Base-by-base conservation (phyloP, 768 basidiomycete genomes). In the Suillus bovinus region DNA sequence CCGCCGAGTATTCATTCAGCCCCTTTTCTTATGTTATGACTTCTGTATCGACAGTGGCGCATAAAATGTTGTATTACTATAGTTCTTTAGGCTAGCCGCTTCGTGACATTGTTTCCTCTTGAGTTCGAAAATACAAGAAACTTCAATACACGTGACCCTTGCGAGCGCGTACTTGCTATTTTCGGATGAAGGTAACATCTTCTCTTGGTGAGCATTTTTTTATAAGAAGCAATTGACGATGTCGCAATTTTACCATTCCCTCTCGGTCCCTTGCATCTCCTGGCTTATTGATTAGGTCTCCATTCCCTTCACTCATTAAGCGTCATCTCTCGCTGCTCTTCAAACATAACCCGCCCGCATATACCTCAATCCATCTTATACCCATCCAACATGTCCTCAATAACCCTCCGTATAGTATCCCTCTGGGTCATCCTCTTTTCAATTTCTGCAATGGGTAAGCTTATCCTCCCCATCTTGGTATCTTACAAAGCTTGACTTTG, bases 391-490 rank as follows among this genome's bases (percentile, higher is more conserved):
- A 59, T 61, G 24, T 54, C 24, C 50, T 31, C 52, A 20, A n/a
- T 41, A 39, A 49, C 68, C 17, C 73, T 65, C 5, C 20, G 61
- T 41, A 39, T 66, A 54, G 13, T 74, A 42, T 70, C 42, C 46
- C 46, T 69, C 20, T 74, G 66, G 66, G 47, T 68, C 60, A 54
- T 59, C 5, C 67, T 74, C 58, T 60, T 74, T 27, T 60, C 64
- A 46, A 42, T 75, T 8, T 42, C 57, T 6, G 38, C 63, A 10
- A 62, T 72, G 31, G 69, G 73, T 74, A 24, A 3, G 69, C 46
- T 29, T 17, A 58, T 34, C 11, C 11, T 17, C 4, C 14, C 20
- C 14, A 13, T 14, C 10, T n/a, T 13, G 4, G 0, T 22, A 8
- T 11, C 33, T 5, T 1, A 34, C 54, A 59, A 29, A 64, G 36